Base-by-base conservation (phyloP, 345 rosid species). In the Nasturtium officinale region DNA sequence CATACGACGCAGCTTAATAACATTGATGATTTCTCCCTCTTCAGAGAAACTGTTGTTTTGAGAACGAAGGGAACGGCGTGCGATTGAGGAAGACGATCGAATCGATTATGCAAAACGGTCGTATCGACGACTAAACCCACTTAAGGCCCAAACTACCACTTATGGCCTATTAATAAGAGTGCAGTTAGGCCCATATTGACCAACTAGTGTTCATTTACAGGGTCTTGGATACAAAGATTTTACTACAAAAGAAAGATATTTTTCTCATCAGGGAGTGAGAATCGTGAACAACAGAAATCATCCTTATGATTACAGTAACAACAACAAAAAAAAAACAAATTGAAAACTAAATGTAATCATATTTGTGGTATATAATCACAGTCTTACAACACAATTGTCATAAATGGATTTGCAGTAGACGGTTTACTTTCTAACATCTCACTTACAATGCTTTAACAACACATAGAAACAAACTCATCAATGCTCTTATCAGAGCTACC, bases 1-100 rank as follows among this genome's bases (percentile, higher is more conserved):
- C 97, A 68, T 60, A 2, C 83, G 87, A 17, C 86, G 89, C 38
- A 87, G 76, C 86, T 83, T 95, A 47, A 95, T 76, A 32, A 87
- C 83, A 60, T 82, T 83, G 32, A 90, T 84, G 78, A 95, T 84
- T 17, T 67, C 6, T 29, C 48, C 2, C 54, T 42, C 29, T 69
- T 1, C 12, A 11, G 15, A 12, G n/a, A 57, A 29, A 54, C 20
- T 4, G 67, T 23, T 64, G 12, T 20, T 65, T 6, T 46, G 3
- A 42, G 25, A 16, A 26, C 6, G 43, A 20, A 48, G 66, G 33
- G 35, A 58, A 56, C 28, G 30, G 64, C 9, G 63, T 54, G 37
- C 52, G 9, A 29, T 7, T 35, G 62, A 40, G 8, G 26, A 67
- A 35, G 73, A 50, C 60, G 73, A 64, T 55, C 40, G 38, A 33